A percentile compares a stretch with the other conserved stretches of the same genome.
Conservation (phyloP, 1,284 basidiomycete genomes). For the Cryptococcus sp. region DNA sequence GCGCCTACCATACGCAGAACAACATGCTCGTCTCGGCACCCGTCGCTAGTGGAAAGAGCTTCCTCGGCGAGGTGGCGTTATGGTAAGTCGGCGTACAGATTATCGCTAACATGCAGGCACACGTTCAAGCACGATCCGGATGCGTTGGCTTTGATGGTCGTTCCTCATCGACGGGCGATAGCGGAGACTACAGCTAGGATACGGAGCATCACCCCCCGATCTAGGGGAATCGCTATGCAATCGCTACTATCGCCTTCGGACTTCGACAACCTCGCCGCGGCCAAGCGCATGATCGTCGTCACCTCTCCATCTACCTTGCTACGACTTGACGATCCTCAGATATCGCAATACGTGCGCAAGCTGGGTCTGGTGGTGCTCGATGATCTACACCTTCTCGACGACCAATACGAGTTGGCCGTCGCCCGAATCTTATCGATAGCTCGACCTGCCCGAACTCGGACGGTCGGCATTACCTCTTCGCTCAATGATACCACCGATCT, state of each 20-base stretch:
- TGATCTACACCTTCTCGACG: conserved; percentile 77
- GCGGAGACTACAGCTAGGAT: conserved; percentile 40
- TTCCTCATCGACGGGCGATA: conserved; percentile 40
- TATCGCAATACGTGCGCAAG: conserved; percentile 38
- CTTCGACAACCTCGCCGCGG: conserved; percentile 17
- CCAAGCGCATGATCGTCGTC: conserved; percentile 35
- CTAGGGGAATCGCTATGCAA: conserved; percentile 23
- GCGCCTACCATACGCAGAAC: conserved; percentile 61
- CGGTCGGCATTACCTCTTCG: conserved; percentile 72
- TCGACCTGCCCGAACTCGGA: conserved; percentile 59
- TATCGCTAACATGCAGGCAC: conserved; percentile 29
- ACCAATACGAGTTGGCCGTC: conserved; percentile 75
- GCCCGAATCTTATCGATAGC: conserved; percentile 60
- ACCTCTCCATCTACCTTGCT: conserved; percentile 42
- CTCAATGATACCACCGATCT: conserved; percentile 75
- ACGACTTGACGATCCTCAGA: conserved; percentile 19
- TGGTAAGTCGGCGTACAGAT: conserved; percentile 58
- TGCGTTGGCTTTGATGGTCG: conserved; percentile 37
- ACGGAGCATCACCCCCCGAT: conserved; percentile 24
- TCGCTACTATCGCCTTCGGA: conserved; percentile 24
- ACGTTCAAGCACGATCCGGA: conserved; percentile 33
- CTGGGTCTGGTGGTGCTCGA: conserved; percentile 73
- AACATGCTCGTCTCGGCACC: conserved; percentile 80
- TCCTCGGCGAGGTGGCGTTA: conserved; percentile 62
- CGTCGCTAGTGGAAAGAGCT: conserved; percentile 73